phyloP scores from a whole-genome alignment of 495 filamentous ascomycete species.

The Evernia prunastri region DNA sequence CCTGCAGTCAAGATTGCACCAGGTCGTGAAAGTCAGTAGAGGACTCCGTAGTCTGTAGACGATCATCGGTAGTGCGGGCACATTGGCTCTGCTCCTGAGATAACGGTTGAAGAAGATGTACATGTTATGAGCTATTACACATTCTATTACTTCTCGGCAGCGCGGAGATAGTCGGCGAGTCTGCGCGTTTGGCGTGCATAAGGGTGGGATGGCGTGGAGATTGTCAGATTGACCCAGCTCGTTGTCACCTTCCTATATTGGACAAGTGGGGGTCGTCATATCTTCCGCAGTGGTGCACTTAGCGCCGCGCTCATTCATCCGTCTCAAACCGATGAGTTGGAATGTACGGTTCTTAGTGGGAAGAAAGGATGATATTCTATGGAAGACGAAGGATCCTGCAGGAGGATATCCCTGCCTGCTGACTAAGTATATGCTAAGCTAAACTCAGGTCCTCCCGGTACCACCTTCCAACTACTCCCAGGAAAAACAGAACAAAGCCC shows the following conservation, averaged over 20 bases:
- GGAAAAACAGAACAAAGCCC: no score
- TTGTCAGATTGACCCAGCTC: neutral
- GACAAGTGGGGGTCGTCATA: neutral
- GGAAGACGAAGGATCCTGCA: no score
- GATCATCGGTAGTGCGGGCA: neutral
- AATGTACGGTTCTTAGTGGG: no score
- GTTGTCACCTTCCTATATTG: neutral
- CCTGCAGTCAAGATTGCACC: neutral
- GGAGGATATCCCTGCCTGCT: no score
- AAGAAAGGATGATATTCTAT: no score
- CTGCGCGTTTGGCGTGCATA: no score
- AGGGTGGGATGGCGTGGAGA: neutral
- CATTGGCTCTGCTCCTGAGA: neutral
- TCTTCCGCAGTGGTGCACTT: neutral
- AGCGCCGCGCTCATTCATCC: neutral
- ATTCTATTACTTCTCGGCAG: no score
- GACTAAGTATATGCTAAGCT: no score
- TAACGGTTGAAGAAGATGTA: neutral
- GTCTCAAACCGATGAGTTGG: no score
- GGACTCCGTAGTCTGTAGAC: neutral
- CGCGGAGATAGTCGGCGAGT: neutral
- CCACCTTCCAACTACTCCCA: no score
- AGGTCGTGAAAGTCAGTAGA: neutral
- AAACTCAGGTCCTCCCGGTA: no score
- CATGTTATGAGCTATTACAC: neutral